These are phyloP conservation scores for Talinum fruticosum DNA, from an alignment of 148 eudicot species.

Conservation along the genomic window DNA sequence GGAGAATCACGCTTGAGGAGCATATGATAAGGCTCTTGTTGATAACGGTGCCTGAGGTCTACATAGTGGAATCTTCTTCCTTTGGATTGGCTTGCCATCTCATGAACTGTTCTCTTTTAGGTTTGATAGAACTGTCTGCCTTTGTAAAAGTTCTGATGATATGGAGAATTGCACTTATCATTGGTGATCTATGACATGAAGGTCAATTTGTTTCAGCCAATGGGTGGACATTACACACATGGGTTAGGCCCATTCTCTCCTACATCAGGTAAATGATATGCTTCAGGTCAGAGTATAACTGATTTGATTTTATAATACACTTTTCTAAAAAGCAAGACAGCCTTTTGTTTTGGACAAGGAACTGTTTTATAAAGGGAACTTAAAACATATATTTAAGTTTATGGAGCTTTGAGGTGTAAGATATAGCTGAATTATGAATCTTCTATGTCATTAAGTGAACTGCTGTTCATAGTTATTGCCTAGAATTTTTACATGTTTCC, in stretches of 20 bases:
- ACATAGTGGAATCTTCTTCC: not conserved
- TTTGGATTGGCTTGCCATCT: slow-evolving; percentile 6
- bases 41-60: not conserved
- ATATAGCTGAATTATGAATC: not conserved
- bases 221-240: slow-evolving; percentile 17
- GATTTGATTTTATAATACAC: not conserved
- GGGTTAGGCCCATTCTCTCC: slow-evolving; percentile 4
- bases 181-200: slow-evolving; percentile 16
- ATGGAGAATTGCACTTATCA: slow-evolving; percentile 7
- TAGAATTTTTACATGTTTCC: not conserved
- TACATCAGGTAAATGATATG: slow-evolving; percentile 18
- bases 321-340: not conserved
- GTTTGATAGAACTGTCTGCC: slow-evolving; percentile 5
- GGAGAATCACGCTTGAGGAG: slow-evolving; percentile 8
- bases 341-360: not conserved
- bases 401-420: not conserved
- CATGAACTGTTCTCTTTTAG: not conserved
- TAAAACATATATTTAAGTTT: not conserved
- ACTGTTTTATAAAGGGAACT: not conserved
- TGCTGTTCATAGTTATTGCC: too few relatives aligned
- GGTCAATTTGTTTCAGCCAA: not conserved
- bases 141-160: slow-evolving; percentile 1
- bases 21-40: not conserved
- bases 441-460: not conserved
- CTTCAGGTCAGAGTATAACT: not conserved